phyloP scores from a whole-genome alignment of 208 protist genomes.

The Wallacemonas sp. region DNA sequence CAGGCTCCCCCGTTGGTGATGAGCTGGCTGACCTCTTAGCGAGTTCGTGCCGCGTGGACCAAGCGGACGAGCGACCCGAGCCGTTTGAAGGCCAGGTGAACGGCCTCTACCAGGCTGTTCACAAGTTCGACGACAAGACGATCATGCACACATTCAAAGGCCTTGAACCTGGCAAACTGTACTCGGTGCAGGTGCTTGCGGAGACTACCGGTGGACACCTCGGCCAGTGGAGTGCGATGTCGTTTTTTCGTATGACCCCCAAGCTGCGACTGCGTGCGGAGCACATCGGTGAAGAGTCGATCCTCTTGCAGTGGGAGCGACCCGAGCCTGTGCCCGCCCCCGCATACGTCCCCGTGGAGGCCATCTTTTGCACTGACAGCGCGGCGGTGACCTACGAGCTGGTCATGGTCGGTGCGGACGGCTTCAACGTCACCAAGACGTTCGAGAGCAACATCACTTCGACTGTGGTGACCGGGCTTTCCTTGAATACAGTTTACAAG shows the following conservation, averaged over 20 bases:
- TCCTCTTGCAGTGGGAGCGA: constrained; percentile 66
- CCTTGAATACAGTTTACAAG: constrained; percentile 60
- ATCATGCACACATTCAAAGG: constrained; percentile 23
- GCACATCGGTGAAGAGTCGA: constrained; percentile 74
- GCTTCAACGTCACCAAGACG: constrained; percentile 27
- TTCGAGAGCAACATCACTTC: constrained; percentile 22
- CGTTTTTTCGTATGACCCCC: constrained; percentile 71
- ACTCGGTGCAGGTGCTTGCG: constrained; percentile 78
- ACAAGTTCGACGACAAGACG: constrained; percentile 18
- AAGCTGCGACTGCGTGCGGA: constrained; percentile 46
- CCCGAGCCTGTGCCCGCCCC: constrained; percentile 8
- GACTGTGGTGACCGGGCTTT: constrained; percentile 54
- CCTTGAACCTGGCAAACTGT: constrained; percentile 59
- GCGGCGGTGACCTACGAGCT: constrained; percentile 52
- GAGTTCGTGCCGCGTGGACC: background rate
- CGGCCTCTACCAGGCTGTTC: constrained; percentile 10
- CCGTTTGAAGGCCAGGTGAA: constrained; percentile 11
- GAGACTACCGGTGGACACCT: constrained; percentile 77
- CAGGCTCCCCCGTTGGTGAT: background rate
- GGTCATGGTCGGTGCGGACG: constrained; percentile 42
- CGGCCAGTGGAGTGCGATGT: constrained; percentile 73
- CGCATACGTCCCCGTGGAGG: background rate
- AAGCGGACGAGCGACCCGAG: background rate
- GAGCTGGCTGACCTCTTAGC: constrained; percentile 8
- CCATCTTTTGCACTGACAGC: background rate